Conservation (phyloP, 768 basidiomycete genomes). For the Astraeus odoratus region DNA sequence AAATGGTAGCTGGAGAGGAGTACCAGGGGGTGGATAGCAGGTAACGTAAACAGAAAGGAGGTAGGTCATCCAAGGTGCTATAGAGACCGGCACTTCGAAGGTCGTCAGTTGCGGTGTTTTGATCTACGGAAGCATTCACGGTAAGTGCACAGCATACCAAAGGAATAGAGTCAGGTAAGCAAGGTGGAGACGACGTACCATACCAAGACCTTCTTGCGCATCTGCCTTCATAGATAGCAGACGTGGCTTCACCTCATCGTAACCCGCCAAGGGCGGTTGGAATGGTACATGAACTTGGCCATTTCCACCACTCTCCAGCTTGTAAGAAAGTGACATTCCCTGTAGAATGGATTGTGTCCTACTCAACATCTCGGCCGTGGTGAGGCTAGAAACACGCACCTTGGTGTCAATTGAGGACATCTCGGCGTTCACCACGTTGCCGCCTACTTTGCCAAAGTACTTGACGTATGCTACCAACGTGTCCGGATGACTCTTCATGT, state of each 20-base stretch:
- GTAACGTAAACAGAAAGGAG: constrained; percentile 12
- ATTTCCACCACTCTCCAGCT: constrained; percentile 41
- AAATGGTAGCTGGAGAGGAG: constrained; percentile 3
- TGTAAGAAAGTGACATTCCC: constrained; percentile 69
- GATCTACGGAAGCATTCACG: constrained; percentile 33
- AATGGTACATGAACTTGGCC: constrained; percentile 48
- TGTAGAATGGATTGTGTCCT: constrained; percentile 16
- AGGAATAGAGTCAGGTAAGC: not conserved
- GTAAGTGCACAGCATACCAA: not conserved
- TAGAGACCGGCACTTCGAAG: constrained; percentile 43
- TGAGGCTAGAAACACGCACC: constrained; percentile 28
- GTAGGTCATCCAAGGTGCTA: constrained; percentile 16
- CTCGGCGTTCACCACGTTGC: constrained; percentile 49
- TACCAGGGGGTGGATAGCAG: constrained; percentile 15
- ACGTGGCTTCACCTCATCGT: constrained; percentile 79
- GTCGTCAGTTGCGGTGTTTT: constrained; percentile 54
- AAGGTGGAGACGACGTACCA: constrained; percentile 40
- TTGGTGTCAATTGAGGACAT: constrained; percentile 67
- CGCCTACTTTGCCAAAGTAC: constrained; percentile 61
- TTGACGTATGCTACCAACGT: constrained; percentile 81
- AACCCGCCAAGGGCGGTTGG: constrained; percentile 64
- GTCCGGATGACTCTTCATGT: constrained; percentile 81
- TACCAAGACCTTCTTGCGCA: constrained; percentile 73
- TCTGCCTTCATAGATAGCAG: constrained; percentile 74
- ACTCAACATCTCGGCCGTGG: not conserved